Percentiles rank a stretch among this genome's conserved stretches.
These are phyloP conservation scores for Pyrus bretschneideri DNA, from an alignment of 306 rosid species.

Conservation along the genomic window DNA sequence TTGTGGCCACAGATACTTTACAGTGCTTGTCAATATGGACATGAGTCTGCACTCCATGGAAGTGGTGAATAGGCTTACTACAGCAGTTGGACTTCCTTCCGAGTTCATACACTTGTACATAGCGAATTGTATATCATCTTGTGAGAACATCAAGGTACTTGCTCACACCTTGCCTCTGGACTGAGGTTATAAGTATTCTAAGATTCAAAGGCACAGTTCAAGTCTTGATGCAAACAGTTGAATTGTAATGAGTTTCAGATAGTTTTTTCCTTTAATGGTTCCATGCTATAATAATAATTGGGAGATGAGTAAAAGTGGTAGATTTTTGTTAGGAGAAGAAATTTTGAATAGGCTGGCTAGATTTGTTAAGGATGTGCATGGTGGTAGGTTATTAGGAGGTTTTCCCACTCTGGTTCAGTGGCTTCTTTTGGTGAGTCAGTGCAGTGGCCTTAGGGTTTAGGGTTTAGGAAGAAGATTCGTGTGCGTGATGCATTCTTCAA, in stretches of 20 bases:
- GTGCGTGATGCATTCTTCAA: background rate
- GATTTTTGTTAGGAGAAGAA: background rate
- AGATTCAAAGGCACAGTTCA: background rate
- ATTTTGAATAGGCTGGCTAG: background rate
- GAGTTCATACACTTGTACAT: constrained; percentile 96
- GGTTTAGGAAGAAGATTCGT: background rate
- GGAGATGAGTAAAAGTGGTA: background rate
- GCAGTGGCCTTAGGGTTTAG: background rate
- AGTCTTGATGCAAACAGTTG: background rate
- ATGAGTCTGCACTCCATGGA: constrained; percentile 99
- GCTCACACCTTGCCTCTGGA: background rate
- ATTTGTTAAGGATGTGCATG: background rate
- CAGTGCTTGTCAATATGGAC: constrained; percentile 96
- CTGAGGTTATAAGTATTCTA: background rate
- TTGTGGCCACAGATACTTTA: constrained; percentile 70
- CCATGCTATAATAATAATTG: too few relatives aligned
- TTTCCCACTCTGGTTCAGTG: background rate
- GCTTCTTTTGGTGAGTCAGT: background rate
- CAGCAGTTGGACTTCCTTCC: constrained; percentile 90
- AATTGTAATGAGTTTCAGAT: too few relatives aligned
- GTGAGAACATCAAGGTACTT: constrained; percentile 89
- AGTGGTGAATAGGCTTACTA: constrained; percentile 98
- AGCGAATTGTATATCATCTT: constrained; percentile 92
- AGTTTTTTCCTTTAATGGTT: too few relatives aligned
- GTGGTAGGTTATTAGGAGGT: background rate